Evolutionary conservation across 2,329 filamentous ascomycete species (phyloP).

Genomic region (Pseudogymnoascus sp.): DNA sequence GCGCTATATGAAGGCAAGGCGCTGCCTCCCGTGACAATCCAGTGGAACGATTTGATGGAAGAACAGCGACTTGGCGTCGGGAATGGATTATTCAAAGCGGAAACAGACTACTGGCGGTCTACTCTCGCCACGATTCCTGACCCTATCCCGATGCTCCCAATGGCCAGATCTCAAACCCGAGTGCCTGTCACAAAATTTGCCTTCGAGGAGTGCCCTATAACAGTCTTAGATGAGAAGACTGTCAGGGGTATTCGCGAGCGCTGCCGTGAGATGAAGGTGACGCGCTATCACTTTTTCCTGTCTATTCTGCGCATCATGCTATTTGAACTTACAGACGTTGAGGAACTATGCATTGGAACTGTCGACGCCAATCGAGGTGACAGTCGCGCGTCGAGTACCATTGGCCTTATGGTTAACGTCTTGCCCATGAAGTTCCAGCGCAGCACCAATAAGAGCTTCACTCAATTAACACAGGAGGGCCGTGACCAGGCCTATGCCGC

Average conservation of each 20-base stretch:
- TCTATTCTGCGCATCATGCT: conserved; percentile 37
- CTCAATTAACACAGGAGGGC: too few species aligned
- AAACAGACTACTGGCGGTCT: not conserved
- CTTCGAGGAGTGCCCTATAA: not conserved
- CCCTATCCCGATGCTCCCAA: not conserved
- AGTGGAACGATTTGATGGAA: not conserved
- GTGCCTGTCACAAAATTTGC: too few species aligned
- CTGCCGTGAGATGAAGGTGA: conserved; percentile 27
- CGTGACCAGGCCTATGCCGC: too few species aligned
- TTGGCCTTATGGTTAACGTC: conserved; percentile 31
- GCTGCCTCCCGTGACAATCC: not conserved
- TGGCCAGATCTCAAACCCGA: not conserved
- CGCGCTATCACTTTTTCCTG: conserved; percentile 43
- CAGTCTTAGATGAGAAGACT: too few species aligned
- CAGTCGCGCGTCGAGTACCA: conserved; percentile 26
- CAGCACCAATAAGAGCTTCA: too few species aligned
- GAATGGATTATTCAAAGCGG: not conserved
- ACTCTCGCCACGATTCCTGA: not conserved
- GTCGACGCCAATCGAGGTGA: conserved; percentile 40
- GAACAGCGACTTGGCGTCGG: not conserved
- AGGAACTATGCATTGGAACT: conserved; percentile 43
- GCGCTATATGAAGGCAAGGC: conserved; percentile 19
- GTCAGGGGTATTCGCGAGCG: conserved; percentile 23
- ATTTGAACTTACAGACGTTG: conserved; percentile 29
- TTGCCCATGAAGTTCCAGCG: too few species aligned